Evolutionary conservation across 2,329 filamentous ascomycete species (phyloP).

Genomic region (Phaeosphaeria sp.): DNA sequence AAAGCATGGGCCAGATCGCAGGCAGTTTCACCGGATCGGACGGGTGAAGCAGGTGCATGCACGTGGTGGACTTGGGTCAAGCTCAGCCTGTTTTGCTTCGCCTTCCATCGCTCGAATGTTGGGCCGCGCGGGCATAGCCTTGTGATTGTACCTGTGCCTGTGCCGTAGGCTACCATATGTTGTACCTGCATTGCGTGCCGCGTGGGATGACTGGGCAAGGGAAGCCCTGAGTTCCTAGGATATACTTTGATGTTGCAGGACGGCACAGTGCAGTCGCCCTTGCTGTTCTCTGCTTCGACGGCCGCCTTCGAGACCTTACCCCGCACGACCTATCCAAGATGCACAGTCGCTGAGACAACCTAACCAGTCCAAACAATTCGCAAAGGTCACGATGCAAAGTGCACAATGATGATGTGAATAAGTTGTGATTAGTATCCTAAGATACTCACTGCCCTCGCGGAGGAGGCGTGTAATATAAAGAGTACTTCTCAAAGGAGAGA

Average conservation of each 20-base stretch:
- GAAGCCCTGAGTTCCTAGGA: not conserved
- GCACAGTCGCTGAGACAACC: not conserved
- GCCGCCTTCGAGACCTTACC: not conserved
- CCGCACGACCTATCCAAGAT: constrained; percentile 1
- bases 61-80: not conserved
- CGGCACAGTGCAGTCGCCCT: not conserved
- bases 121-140: constrained; percentile 3
- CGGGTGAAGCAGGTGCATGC: not conserved
- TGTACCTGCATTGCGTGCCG: constrained; percentile 7
- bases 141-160: constrained; percentile 3
- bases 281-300: not conserved
- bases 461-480: constrained; percentile 45
- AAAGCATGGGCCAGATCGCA: constrained; percentile 1
- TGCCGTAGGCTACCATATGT: not conserved
- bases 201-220: not conserved
- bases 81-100: constrained; percentile 2
- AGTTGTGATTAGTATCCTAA: constrained; percentile 45
- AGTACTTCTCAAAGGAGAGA: constrained; percentile 28
- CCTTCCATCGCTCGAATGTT: not conserved
- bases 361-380: not conserved
- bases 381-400: not conserved
- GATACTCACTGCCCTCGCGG: constrained; percentile 44
- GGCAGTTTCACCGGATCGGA: not conserved
- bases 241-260: not conserved
- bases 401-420: constrained; percentile 17